Conservation (phyloP, 306 rosid species). For the Rosa lucieae region DNA sequence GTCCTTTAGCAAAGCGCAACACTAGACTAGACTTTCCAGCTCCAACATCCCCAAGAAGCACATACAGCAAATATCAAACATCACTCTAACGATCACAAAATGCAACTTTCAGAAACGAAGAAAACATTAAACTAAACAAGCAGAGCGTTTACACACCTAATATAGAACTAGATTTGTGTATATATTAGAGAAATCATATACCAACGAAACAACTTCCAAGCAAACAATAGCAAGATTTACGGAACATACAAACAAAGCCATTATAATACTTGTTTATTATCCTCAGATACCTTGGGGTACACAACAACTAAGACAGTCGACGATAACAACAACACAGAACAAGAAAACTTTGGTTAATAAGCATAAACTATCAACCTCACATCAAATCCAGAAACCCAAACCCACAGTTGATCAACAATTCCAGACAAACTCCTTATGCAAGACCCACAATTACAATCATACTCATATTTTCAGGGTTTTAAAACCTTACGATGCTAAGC, state of each 20-base stretch:
- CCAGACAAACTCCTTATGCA: neutral
- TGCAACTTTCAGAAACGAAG: neutral
- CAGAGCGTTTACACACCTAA: neutral
- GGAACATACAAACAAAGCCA: neutral
- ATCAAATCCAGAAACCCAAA: neutral
- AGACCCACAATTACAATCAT: neutral
- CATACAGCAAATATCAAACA: constrained; percentile 34
- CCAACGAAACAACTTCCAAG: neutral
- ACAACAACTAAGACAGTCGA: neutral
- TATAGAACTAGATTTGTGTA: neutral
- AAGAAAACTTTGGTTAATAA: neutral
- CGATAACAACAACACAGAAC: neutral
- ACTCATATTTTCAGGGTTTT: neutral
- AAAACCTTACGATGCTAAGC: no score
- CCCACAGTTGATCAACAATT: neutral
- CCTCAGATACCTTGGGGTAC: neutral
- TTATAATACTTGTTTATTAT: neutral
- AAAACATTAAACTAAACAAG: neutral
- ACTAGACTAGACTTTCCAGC: constrained; percentile 67
- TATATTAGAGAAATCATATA: neutral
- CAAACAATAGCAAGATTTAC: neutral
- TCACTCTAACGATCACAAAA: neutral
- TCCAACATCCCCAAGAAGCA: constrained; percentile 69
- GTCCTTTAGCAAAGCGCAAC: constrained; percentile 61
- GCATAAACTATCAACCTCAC: neutral